A percentile compares a stretch with the other conserved stretches of the same genome.
phyloP scores from a whole-genome alignment of 1,284 basidiomycete species.

The Apiotrichum domesticum region DNA sequence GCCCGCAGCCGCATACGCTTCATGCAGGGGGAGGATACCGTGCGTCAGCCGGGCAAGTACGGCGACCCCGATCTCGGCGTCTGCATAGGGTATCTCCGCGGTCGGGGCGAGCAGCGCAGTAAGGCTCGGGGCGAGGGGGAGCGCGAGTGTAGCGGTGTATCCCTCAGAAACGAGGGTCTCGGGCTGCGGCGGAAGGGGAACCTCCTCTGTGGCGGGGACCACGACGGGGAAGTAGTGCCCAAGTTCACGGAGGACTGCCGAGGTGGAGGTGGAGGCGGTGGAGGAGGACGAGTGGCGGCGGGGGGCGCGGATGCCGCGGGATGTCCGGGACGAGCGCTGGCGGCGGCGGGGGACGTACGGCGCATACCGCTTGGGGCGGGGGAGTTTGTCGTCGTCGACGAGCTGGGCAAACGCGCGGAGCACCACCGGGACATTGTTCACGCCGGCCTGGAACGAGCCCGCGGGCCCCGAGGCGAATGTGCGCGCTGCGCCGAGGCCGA shows the following conservation, averaged over 20 bases:
- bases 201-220: constrained; percentile 2
- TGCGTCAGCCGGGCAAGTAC: constrained; percentile 29
- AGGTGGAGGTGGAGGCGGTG: not conserved
- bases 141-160: constrained; percentile 26
- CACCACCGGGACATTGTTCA: constrained; percentile 30
- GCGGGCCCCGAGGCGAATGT: constrained; percentile 27
- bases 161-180: constrained; percentile 34
- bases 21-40: constrained; percentile 29
- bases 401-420: constrained; percentile 31
- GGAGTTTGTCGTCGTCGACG: constrained; percentile 27
- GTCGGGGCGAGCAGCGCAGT: constrained; percentile 28
- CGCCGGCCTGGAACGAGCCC: constrained; percentile 2
- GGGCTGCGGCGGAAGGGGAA: constrained; percentile 24
- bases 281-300: not conserved
- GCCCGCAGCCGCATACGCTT: constrained; percentile 26
- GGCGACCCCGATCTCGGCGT: constrained; percentile 32
- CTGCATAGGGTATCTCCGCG: constrained; percentile 23
- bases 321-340: not conserved
- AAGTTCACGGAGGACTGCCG: constrained; percentile 23
- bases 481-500: constrained; percentile 34
- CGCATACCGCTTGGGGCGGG: constrained; percentile 28
- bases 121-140: constrained; percentile 35
- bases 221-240: constrained; percentile 34
- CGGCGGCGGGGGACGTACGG: constrained; percentile 20
- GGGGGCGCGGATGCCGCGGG: not conserved